Conservation (phyloP, 306 rosid genomes). For the Castanospermum australe region DNA sequence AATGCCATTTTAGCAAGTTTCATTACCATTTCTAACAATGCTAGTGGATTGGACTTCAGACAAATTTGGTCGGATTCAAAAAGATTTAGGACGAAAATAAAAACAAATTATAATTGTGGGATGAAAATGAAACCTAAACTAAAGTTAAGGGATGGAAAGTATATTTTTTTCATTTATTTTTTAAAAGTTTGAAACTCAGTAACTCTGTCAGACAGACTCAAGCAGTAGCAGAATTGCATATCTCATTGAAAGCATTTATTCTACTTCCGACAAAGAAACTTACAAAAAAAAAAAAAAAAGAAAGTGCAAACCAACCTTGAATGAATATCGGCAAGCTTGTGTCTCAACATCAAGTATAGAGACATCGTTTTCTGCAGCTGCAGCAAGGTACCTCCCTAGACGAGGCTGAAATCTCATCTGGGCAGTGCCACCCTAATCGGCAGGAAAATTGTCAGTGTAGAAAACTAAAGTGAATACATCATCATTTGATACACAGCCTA, state of each 20-base stretch:
- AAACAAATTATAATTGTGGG: too few species aligned
- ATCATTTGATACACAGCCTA: not conserved
- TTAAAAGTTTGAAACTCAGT: not conserved
- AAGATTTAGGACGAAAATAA: too few species aligned
- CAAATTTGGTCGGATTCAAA: too few species aligned
- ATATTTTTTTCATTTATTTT: too few species aligned
- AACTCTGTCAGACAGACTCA: not conserved
- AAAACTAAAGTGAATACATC: constrained; percentile 2
- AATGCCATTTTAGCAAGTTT: too few species aligned
- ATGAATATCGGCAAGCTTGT: constrained; percentile 62
- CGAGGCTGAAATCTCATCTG: constrained; percentile 97
- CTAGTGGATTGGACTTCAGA: too few species aligned
- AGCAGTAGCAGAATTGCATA: not conserved
- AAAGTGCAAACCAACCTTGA: constrained; percentile 49
- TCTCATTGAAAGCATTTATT: not conserved
- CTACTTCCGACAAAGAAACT: not conserved
- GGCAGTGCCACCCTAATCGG: constrained; percentile 77
- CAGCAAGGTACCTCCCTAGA: constrained; percentile 81
- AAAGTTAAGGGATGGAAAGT: too few species aligned
- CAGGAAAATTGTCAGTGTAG: constrained; percentile 16
- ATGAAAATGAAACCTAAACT: too few species aligned
- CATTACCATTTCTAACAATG: too few species aligned
- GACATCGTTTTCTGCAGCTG: constrained; percentile 85
- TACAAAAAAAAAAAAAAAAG: not conserved
- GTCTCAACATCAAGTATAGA: constrained; percentile 93